Conservation (phyloP, 352 stramenopile genomes). For the Blastocystis sp. region DNA sequence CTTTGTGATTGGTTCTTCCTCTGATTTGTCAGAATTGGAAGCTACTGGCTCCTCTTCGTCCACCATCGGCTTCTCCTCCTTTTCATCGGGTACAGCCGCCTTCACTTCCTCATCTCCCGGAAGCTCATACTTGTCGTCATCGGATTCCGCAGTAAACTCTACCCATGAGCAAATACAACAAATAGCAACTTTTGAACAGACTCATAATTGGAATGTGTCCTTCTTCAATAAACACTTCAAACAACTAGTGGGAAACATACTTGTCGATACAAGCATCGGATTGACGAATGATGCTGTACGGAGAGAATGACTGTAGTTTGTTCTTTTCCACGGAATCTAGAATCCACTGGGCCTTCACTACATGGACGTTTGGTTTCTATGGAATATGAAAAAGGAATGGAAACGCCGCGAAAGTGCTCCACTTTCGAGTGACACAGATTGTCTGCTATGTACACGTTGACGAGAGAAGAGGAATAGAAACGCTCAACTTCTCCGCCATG, state of each 20-base stretch:
- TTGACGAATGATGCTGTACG: background rate
- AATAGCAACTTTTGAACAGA: conserved; percentile 6
- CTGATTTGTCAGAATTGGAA: background rate
- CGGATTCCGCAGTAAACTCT: conserved; percentile 38
- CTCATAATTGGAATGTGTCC: background rate
- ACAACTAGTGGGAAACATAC: background rate
- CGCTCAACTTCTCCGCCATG: conserved; percentile 33
- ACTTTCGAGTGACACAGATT: conserved; percentile 23
- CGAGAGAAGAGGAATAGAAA: conserved; percentile 5
- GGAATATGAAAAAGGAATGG: background rate
- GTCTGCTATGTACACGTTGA: conserved; percentile 2
- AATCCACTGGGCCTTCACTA: conserved; percentile 35
- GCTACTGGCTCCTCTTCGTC: background rate
- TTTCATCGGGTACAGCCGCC: background rate
- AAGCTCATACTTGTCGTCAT: background rate
- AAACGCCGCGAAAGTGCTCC: background rate
- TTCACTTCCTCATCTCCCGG: background rate
- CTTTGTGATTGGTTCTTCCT: background rate
- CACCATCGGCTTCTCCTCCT: background rate
- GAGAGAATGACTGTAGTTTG: background rate
- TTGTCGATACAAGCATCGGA: background rate
- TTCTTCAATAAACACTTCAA: background rate
- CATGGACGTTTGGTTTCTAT: background rate
- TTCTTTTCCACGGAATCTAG: conserved; percentile 23
- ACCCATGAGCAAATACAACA: background rate